Evolutionary conservation across 2,329 filamentous ascomycete species (phyloP), one percentile per base, ranked within the genome.

Genomic region (Ascochyta clinopodiicola): DNA sequence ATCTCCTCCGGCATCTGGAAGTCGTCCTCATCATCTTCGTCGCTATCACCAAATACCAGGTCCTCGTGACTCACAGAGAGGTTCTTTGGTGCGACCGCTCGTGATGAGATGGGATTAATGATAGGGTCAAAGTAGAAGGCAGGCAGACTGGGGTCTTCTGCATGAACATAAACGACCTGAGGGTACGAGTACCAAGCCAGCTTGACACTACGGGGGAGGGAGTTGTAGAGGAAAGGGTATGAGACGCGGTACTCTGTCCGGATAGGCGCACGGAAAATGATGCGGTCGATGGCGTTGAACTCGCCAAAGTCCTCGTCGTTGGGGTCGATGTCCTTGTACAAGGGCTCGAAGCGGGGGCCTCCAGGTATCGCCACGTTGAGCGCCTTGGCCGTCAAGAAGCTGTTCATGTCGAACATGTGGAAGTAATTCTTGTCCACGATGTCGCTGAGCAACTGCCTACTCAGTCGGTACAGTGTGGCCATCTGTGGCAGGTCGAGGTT

Each of bases 291-390:
- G 31, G 95, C 95, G 72, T 99, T 99, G 83, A 99, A 99, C 77
- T 99, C 95, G 77, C 95, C 95, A 77, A 99, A 99, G 72, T 99
- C 95, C 76, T 99, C 95, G 66, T 98, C 94, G 68, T 99, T 99
- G 2, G 95, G 95, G 75, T 99, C 93, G 58, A 99, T 93, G 68
- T 99, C 95, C 78, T 99, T 99, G 82, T 97, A 99, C 19, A 99
- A 77, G 22, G 95, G 95, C 77, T 99, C 95, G 62, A 99, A 99
- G 27, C 95, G 88, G 58, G 95, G 95, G 9, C 95, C 96, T 73
- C 95, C 95, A n/a, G 95, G 95, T 50, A 99, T 91, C 9, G 96
- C 94, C 47, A 99, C 94, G 66, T 99, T 99, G 38, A 99, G 81
- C 0, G 95, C 95, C 78, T 99, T 99, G 31, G 95, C 94, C 22